Evolutionary conservation across 345 rosid species (phyloP).

Genomic region (Triadica sebifera): DNA sequence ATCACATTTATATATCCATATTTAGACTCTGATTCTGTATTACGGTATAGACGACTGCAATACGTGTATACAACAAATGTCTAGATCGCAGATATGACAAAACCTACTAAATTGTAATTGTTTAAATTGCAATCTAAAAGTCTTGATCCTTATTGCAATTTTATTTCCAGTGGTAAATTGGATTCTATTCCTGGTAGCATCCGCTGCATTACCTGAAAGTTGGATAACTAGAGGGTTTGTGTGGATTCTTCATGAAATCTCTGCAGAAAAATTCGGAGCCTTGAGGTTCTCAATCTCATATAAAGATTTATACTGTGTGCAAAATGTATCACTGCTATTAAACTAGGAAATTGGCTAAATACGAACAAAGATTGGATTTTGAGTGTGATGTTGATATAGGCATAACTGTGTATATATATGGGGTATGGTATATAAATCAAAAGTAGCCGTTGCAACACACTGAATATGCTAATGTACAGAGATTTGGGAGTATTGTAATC

Average conservation of each 20-base stretch:
- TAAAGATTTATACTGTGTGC: neutral
- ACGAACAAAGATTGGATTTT: neutral
- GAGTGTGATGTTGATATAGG: neutral
- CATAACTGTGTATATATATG: neutral
- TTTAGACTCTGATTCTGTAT: too few species aligned
- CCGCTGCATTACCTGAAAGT: neutral
- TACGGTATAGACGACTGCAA: too few species aligned
- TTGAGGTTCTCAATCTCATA: neutral
- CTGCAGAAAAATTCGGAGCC: neutral
- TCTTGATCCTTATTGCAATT: too few species aligned
- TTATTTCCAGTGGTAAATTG: too few species aligned
- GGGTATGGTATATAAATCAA: neutral
- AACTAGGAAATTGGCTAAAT: too few species aligned
- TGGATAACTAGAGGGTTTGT: neutral
- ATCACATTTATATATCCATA: too few species aligned
- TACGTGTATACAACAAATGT: too few species aligned
- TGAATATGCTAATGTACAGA: neutral
- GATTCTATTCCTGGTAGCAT: too few species aligned
- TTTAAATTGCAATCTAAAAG: neutral
- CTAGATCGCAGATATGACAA: too few species aligned
- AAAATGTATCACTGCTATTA: neutral
- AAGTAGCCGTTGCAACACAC: neutral
- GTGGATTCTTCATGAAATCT: neutral
- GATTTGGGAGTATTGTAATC: neutral
- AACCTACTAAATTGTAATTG: neutral